Conservation (phyloP, 805 yeast species). For the Wickerhamiella brachini region DNA sequence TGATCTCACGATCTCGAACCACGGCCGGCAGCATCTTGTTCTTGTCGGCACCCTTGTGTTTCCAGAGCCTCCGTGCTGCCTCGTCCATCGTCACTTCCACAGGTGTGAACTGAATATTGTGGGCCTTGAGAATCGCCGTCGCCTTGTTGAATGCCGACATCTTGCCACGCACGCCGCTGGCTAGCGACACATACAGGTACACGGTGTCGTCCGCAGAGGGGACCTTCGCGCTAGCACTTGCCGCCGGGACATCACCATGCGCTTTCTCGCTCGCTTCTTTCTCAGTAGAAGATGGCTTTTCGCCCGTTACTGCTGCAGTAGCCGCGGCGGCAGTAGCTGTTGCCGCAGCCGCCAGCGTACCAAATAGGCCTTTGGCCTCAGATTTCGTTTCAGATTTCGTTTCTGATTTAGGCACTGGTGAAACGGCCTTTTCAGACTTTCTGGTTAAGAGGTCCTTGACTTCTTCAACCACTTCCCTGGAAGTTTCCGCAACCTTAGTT, state of each 20-base stretch:
- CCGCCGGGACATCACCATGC: not conserved
- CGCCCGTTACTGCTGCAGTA: not conserved
- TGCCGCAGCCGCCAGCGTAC: not conserved
- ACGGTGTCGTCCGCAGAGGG: slow-evolving; percentile 25
- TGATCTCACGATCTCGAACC: slow-evolving; percentile 64
- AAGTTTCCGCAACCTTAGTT: too few species aligned
- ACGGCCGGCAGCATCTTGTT: slow-evolving; percentile 71
- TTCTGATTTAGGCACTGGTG: too few species aligned
- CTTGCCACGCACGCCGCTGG: slow-evolving; percentile 66
- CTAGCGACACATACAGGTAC: slow-evolving; percentile 65
- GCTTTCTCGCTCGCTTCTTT: not conserved
- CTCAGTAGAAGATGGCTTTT: too few species aligned
- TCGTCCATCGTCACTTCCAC: slow-evolving; percentile 77
- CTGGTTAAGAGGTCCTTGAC: too few species aligned
- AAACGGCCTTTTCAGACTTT: too few species aligned
- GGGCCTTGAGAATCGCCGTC: slow-evolving; percentile 58
- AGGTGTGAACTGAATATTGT: slow-evolving; percentile 48
- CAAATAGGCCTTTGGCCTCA: not conserved
- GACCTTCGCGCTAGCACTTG: too few species aligned
- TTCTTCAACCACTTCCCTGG: too few species aligned
- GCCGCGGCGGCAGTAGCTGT: slow-evolving; percentile 2
- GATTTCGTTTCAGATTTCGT: not conserved
- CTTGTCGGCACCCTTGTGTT: slow-evolving; percentile 37
- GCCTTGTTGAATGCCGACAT: slow-evolving; percentile 61
- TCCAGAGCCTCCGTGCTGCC: slow-evolving; percentile 70